Conservation (phyloP, 2,329 filamentous ascomycete species). For the Aspergillus pseudonomiae region DNA sequence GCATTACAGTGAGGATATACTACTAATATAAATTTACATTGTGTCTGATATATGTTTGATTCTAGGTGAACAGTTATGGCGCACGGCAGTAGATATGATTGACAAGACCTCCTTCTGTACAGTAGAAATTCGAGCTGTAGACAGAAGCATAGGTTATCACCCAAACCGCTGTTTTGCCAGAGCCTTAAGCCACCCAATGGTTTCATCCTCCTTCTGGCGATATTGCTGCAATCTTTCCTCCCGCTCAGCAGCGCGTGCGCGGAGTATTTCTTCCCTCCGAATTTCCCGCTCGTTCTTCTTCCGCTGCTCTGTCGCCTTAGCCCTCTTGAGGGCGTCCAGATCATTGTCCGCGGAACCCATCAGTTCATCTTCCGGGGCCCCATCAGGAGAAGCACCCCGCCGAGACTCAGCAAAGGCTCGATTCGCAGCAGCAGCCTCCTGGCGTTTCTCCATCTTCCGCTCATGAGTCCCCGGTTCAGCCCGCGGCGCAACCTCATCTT, state of each 20-base stretch:
- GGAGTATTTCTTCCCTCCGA: conserved; percentile 75
- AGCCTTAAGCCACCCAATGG: conserved; percentile 77
- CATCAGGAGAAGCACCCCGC: conserved; percentile 62
- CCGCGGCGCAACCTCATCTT: conserved; percentile 78
- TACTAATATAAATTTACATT: background rate
- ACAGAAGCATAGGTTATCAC: conserved; percentile 27
- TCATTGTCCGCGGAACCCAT: conserved; percentile 67
- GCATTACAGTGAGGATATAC: background rate
- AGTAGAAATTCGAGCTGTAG: background rate
- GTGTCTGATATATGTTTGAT: background rate
- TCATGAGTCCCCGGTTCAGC: conserved; percentile 83
- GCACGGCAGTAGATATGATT: background rate
- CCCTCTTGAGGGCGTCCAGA: conserved; percentile 65
- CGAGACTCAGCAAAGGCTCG: conserved; percentile 67
- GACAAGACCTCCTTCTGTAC: background rate
- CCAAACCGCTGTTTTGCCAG: conserved; percentile 81
- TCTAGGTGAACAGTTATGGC: background rate
- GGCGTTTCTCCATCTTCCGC: conserved; percentile 82
- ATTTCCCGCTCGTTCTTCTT: conserved; percentile 85
- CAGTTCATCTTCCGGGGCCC: conserved; percentile 72
- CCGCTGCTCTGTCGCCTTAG: conserved; percentile 66
- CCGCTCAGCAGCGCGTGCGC: conserved; percentile 76
- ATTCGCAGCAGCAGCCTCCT: conserved; percentile 71
- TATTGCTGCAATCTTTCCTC: conserved; percentile 74
- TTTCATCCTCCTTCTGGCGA: conserved; percentile 77